Base-by-base conservation (phyloP, 352 stramenopile species). In the Saprolegnia parasitica region DNA sequence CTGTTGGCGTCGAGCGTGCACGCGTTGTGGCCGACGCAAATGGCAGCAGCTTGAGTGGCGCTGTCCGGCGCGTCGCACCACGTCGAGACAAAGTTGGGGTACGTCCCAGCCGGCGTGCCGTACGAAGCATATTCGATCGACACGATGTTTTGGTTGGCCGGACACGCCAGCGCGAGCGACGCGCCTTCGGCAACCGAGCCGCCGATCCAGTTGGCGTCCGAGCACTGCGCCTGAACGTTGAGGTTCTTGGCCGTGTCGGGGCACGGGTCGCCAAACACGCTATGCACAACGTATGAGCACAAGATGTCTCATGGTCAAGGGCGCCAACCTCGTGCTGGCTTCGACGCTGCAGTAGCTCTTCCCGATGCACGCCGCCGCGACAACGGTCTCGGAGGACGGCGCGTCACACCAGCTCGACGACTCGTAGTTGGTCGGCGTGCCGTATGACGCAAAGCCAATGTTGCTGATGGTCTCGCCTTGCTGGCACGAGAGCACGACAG, bases 361-460 rank as follows among this genome's bases (percentile, higher is more conserved):
- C 8, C 52, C 52, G 32, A 58, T 16, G 32, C 52, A 58, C 16
- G 8, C 23, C 8, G 32, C 8, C 32, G 23, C 32, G 16, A 58
- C 52, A 39, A 58, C 32, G 52, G 8, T 29, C 8, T 16, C 15
- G 8, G 52, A 58, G 8, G 52, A 16, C 8, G 16, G 52, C 32
- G 52, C 52, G 32, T 58, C 16, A 16, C 52, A 58, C 52, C 52
- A 58, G 52, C 52, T 58, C 8, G 52, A 16, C 23, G 52, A 58
- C 23, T 58, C 52, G 32, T 39, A 58, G 32, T 58, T 16, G 8
- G 52, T 58, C 8, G 52, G 52, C 32, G 52, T 58, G 23, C 52
- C 52, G 52, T 58, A 58, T 16, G 52, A 58, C 23, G 52, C 52
- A 16, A 58, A 58, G 23, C 8, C 8, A 58, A 58, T 16, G 23